A percentile compares a stretch with the other conserved stretches of the same genome.
Evolutionary conservation across 1,284 basidiomycete species (phyloP).

Genomic region (Rhizopogon parksii): DNA sequence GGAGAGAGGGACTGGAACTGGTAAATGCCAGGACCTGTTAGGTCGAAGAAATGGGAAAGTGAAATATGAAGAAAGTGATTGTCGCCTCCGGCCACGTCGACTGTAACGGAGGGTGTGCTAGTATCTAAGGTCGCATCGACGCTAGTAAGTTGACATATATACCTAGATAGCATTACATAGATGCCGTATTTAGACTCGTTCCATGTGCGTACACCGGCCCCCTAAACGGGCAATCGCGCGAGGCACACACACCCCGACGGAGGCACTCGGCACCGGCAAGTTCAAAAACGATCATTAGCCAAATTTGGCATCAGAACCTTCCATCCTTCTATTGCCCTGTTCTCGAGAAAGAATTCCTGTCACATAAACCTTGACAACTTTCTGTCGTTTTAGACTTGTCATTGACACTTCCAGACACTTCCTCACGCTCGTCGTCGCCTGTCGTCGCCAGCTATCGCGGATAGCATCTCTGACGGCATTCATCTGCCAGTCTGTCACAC

Average conservation of each 20-base stretch:
- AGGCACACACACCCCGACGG: conserved; percentile 24
- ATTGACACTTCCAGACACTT: conserved; percentile 5
- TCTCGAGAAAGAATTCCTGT: conserved; percentile 8
- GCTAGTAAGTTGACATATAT: conserved; percentile 7
- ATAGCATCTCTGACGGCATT: conserved; percentile 9
- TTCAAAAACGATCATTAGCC: conserved; percentile 26
- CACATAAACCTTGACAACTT: conserved; percentile 5
- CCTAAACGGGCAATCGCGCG: conserved; percentile 30
- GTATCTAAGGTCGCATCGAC: conserved; percentile 8
- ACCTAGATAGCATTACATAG: conserved; percentile 12
- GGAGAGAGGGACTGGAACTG: conserved; percentile 8
- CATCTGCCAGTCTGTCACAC: neutral
- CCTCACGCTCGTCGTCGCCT: conserved; percentile 9
- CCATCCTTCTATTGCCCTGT: conserved; percentile 7
- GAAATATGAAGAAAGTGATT: conserved; percentile 12
- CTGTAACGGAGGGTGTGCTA: conserved; percentile 18
- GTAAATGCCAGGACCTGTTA: neutral
- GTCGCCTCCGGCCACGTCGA: conserved; percentile 27
- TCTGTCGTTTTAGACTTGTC: neutral
- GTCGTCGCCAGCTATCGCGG: conserved; percentile 10
- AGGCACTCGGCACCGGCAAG: conserved; percentile 32
- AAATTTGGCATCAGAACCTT: conserved; percentile 8
- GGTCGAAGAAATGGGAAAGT: conserved; percentile 19
- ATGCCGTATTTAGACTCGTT: conserved; percentile 13
- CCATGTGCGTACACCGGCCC: conserved; percentile 17